Base-by-base conservation (phyloP, 164 flowering plant species). In the Santalum album region DNA sequence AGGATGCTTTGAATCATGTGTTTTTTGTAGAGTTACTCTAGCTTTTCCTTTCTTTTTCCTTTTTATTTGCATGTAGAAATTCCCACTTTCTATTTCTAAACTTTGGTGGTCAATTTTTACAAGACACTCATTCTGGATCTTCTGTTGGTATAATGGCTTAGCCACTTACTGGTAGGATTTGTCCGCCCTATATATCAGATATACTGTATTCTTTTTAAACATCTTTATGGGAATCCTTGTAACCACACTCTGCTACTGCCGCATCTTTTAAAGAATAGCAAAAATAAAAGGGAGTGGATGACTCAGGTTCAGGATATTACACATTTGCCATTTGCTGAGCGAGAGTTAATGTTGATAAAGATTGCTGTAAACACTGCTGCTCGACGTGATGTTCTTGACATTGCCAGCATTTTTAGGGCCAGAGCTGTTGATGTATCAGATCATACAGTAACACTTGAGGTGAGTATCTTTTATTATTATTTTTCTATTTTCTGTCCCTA, bases 371-470 rank as follows among this genome's bases (percentile, higher is more conserved):
- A 94, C 56, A 62, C 92, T 57, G 44, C 81, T 68, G 96, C 99
- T 35, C 72, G 99, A 45, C 72, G 97, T 36, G 88, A 94, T 61
- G 97, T 90, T 20, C 88, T 90, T 62, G 99, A 94, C 62, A 86
- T 90, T 63, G 96, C 97, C 53, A 81, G 71, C 66, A 90, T 94
- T 53, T 94, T 94, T 63, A 80, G 99, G 50, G 96, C 95, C 53
- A 90, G 69, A 71, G 87, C 97, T 55, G 90, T 29, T 29, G 99
- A 94, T 70, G 96, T 87, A 19, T 94, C 99, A 53, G 96, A 82
- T 55, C 99, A 89, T 58, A 89, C 99, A 55, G 63, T 92, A 54
- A 89, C 97, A 34, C 87, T 92, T 49, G 90, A 92, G 99, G 97
- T 43, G n/a, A 43, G n/a, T 43, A 5, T 43, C 5, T 16, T 43